Conservation (phyloP, 2,329 filamentous ascomycete genomes). For the Exophiala lecanii-corni region DNA sequence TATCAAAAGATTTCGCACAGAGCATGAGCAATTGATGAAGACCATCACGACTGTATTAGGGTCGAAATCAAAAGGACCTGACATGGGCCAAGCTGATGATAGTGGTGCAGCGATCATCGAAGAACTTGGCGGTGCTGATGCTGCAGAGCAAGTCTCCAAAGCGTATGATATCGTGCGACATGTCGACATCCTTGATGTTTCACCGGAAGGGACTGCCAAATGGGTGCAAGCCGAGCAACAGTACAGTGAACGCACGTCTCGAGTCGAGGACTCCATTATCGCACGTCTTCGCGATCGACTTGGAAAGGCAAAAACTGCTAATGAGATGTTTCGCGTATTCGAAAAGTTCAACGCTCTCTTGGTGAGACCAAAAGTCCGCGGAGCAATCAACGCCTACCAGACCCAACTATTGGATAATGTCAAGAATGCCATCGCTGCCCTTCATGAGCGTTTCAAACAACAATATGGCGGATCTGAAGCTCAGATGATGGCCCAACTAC, state of each 20-base stretch:
- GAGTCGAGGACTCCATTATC: constrained; percentile 99
- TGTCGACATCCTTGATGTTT: constrained; percentile 90
- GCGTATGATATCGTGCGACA: constrained; percentile 92
- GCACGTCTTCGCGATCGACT: constrained; percentile 85
- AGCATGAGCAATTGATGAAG: constrained; percentile 93
- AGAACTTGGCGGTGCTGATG: constrained; percentile 95
- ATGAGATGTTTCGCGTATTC: constrained; percentile 99
- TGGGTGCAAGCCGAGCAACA: constrained; percentile 94
- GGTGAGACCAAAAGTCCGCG: constrained; percentile 96
- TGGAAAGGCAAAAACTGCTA: constrained; percentile 92
- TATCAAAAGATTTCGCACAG: constrained; percentile 88
- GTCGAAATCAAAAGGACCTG: constrained; percentile 59
- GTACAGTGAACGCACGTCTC: constrained; percentile 94
- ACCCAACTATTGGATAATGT: constrained; percentile 97
- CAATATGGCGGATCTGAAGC: constrained; percentile 98
- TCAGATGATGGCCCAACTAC: constrained; percentile 95
- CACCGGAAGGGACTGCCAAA: constrained; percentile 77
- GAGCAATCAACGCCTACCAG: constrained; percentile 96
- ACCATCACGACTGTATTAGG: constrained; percentile 97
- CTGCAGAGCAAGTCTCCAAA: constrained; percentile 90
- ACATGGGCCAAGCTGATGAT: constrained; percentile 46
- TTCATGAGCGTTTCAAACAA: constrained; percentile 97
- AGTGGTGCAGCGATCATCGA: constrained; percentile 72
- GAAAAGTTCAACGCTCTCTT: constrained; percentile 99
- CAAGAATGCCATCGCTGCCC: constrained; percentile 85